Base-by-base conservation (phyloP, 257 asterid species). In the Cinchona pubescens region DNA sequence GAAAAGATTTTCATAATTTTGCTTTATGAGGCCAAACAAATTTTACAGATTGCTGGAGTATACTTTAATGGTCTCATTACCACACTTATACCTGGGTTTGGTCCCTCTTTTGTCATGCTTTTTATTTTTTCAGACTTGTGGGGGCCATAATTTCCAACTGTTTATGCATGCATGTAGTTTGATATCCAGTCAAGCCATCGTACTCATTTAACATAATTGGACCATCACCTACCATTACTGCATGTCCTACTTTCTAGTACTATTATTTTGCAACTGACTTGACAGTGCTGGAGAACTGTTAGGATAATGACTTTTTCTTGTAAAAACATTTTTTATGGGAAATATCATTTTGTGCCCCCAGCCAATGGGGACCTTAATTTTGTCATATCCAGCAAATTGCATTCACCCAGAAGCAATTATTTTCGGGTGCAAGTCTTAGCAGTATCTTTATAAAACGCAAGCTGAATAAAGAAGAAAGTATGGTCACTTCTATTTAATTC, bases 401-500 rank as follows among this genome's bases (percentile, higher is more conserved):
- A 48, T 25, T 34, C 18, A 56, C 3, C 55, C 45, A 56, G 55
- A 59, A 27, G 18, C 35, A 59, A n/a, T 56, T 21, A 53, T 53
- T 53, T 53, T 53, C 27, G 23, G 25, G 7, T 51, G 59, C 18
- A 49, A 51, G 23, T n/a, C 60, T 23, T 21, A n/a, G 25, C 8
- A n/a, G 15, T 56, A n/a, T 5, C 32, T 35, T 43, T 64, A 64
- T 45, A 35, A 73, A 23, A 1, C 58, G 76, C 72, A 60, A 27
- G 34, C 65, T 25, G 55, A 48, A 27, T 69, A 40, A 76, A 75
- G 68, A 25, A 59, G 65, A 56, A 53, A 27, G 43, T n/a, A 48
- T 78, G 46, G 62, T 85, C 76, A 74, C 64, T 25, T 65, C 12
- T 51, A 45, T 19, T 70, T 64, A 49, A 64, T 64, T 27, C 25